Conservation (phyloP, 768 basidiomycete genomes). For the Tricholoma hemisulphureum region DNA sequence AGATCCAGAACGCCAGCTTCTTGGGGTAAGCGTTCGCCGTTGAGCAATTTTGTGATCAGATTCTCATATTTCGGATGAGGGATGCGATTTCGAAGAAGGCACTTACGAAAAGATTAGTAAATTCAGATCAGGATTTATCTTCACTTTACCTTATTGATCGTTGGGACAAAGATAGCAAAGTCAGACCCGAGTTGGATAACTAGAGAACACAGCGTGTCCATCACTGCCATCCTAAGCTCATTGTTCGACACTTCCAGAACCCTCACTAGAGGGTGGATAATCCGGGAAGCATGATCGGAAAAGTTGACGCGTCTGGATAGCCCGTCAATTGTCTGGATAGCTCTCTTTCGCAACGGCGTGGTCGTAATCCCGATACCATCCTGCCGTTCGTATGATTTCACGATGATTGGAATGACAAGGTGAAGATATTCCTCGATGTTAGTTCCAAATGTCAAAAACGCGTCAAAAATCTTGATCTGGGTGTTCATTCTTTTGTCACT, state of each 20-base stretch:
- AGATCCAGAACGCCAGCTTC: constrained; percentile 73
- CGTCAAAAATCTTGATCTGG: constrained; percentile 90
- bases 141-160: constrained; percentile 80
- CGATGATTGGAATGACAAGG: constrained; percentile 92
- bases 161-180: constrained; percentile 96
- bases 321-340: constrained; percentile 88
- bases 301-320: constrained; percentile 93
- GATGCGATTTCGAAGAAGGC: constrained; percentile 72
- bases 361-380: constrained; percentile 60
- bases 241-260: constrained; percentile 73
- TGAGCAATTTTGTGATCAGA: constrained; percentile 83
- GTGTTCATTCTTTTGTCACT: constrained; percentile 75
- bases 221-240: constrained; percentile 80
- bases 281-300: constrained; percentile 94
- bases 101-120: constrained; percentile 41
- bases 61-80: constrained; percentile 83
- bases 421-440: constrained; percentile 98
- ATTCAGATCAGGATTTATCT: not conserved
- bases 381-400: constrained; percentile 82
- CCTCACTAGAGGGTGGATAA: constrained; percentile 92
- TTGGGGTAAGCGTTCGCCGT: constrained; percentile 88
- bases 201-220: constrained; percentile 91
- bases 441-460: constrained; percentile 91
- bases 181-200: constrained; percentile 93
- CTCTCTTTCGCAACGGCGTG: constrained; percentile 75